A percentile compares a stretch with the other conserved stretches of the same genome.
These are phyloP conservation scores for Pythium graminicola DNA, from an alignment of 352 stramenopile genomes.

Conservation along the genomic window DNA sequence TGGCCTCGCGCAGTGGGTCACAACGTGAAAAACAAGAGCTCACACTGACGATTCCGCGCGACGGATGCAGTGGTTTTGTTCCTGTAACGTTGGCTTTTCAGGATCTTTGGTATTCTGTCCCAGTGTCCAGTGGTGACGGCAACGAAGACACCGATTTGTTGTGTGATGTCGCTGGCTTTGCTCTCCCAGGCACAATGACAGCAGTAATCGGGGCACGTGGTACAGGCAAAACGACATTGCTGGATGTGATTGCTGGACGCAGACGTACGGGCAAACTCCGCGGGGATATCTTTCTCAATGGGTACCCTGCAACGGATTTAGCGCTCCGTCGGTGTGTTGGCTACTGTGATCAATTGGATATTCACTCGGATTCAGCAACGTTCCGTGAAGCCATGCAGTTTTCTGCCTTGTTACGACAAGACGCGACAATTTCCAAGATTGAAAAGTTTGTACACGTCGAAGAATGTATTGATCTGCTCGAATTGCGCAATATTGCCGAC, in stretches of 20 bases:
- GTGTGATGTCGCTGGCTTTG: conserved; percentile 22
- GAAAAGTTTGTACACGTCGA: conserved; percentile 28
- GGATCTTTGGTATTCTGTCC: conserved; percentile 32
- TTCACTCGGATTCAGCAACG: conserved; percentile 24
- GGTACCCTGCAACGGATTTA: conserved; percentile 11
- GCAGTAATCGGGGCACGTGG: conserved; percentile 43
- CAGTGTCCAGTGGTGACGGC: conserved; percentile 17
- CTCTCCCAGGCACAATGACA: conserved; percentile 29
- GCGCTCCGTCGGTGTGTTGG: conserved; percentile 17
- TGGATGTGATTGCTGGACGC: conserved; percentile 86
- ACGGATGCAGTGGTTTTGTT: conserved; percentile 21
- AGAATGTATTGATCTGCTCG: conserved; percentile 49
- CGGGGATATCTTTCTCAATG: conserved; percentile 39
- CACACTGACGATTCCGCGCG: conserved; percentile 14
- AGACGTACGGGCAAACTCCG: conserved; percentile 68
- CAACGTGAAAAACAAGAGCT: conserved; percentile 6
- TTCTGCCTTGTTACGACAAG: conserved; percentile 14
- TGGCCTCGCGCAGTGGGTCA: not conserved
- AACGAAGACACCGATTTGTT: conserved; percentile 46
- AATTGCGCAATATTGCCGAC: conserved; percentile 32
- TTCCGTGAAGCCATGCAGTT: conserved; percentile 21
- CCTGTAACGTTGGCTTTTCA: conserved; percentile 29
- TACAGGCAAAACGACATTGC: conserved; percentile 86
- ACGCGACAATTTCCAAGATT: not conserved
- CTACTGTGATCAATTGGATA: conserved; percentile 25